A percentile compares a stretch with the other conserved stretches of the same genome.
Evolutionary conservation across 768 basidiomycete species (phyloP).

Genomic region (Peribolospora baueri): DNA sequence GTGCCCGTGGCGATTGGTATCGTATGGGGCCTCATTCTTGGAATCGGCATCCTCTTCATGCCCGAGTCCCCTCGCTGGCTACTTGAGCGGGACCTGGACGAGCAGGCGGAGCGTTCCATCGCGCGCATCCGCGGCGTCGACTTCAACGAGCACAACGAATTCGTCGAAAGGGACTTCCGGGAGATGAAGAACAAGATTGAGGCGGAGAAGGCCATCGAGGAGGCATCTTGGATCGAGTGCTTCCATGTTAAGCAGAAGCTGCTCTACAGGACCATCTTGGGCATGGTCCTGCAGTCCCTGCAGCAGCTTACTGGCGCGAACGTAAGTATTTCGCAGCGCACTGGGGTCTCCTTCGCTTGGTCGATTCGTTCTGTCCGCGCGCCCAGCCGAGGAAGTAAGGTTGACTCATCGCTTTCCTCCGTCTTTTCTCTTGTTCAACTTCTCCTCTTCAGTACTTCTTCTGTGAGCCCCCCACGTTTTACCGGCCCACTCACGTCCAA

Average conservation of each 20-base stretch:
- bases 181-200: slow-evolving; percentile 34
- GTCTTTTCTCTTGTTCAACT: background rate
- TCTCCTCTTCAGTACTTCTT: slow-evolving; percentile 6
- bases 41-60: slow-evolving; percentile 42
- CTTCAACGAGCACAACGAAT: background rate
- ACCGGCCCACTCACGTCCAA: background rate
- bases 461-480: background rate
- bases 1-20: slow-evolving; percentile 37
- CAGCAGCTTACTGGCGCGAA: slow-evolving; percentile 52
- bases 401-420: too few relatives aligned
- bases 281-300: slow-evolving; percentile 41
- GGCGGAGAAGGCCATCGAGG: slow-evolving; percentile 24
- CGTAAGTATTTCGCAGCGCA: slow-evolving; percentile 20
- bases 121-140: slow-evolving; percentile 3
- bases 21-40: slow-evolving; percentile 37
- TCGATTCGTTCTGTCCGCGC: background rate
- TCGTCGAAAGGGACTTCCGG: background rate
- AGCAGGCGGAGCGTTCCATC: slow-evolving; percentile 15
- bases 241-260: slow-evolving; percentile 34
- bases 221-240: slow-evolving; percentile 42
- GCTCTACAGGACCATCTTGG: slow-evolving; percentile 25
- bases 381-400: too few relatives aligned
- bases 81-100: slow-evolving; percentile 14
- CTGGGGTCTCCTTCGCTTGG: background rate
- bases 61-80: slow-evolving; percentile 30